Percentiles rank a stretch among this genome's conserved stretches.
phyloP scores from a whole-genome alignment of 768 basidiomycete genomes.

The Psilocybe sp. region DNA sequence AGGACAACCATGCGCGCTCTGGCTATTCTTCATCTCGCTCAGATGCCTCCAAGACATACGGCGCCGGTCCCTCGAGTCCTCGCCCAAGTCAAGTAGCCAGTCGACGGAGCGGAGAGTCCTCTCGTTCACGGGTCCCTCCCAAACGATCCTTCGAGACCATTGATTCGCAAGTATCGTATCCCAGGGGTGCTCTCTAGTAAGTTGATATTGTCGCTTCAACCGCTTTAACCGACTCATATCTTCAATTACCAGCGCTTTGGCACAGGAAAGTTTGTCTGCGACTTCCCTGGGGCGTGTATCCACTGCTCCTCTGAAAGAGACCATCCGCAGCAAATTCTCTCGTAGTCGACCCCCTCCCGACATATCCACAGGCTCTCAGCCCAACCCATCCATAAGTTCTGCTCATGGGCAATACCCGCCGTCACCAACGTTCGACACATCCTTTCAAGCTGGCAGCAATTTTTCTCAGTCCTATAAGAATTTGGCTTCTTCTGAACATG shows the following conservation, averaged over 20 bases:
- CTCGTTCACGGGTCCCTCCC: constrained; percentile 44
- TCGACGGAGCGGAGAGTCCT: constrained; percentile 68
- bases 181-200: constrained; percentile 59
- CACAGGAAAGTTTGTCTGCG: constrained; percentile 60
- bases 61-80: constrained; percentile 43
- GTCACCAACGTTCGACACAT: constrained; percentile 4
- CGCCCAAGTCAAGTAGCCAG: constrained; percentile 30
- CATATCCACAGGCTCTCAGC: constrained; percentile 30
- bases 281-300: constrained; percentile 43
- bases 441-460: constrained; percentile 13
- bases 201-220: constrained; percentile 24
- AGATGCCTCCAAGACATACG: constrained; percentile 35
- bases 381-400: constrained; percentile 15
- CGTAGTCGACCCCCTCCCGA: constrained; percentile 35
- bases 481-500: constrained; percentile 22
- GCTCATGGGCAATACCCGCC: constrained; percentile 3
- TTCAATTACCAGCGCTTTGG: constrained; percentile 42
- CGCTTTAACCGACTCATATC: constrained; percentile 5
- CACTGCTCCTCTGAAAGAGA: constrained; percentile 26
- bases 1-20: constrained; percentile 33
- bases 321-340: constrained; percentile 42
- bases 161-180: constrained; percentile 46
- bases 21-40: constrained; percentile 21
- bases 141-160: constrained; percentile 62
- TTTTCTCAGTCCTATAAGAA: constrained; percentile 13